Evolutionary conservation across 179 eudicot genomes (phyloP).

Genomic region (Drosera spatulata): DNA sequence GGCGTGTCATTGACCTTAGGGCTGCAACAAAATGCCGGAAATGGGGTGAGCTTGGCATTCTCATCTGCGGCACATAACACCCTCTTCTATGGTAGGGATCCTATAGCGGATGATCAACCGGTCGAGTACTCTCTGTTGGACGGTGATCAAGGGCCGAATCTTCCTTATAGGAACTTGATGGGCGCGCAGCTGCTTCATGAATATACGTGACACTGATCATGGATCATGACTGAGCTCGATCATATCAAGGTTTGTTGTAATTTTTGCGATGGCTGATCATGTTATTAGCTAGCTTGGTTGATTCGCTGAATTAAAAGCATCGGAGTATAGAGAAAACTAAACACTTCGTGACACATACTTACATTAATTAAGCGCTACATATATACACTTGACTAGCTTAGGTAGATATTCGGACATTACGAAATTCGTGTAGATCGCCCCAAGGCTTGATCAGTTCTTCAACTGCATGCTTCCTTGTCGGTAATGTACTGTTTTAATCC

Average conservation of each 20-base stretch:
- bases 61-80: slow-evolving; percentile 31
- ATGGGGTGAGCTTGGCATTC: slow-evolving; percentile 50
- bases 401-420: neutral
- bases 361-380: neutral
- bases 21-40: slow-evolving; percentile 67
- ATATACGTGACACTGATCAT: slow-evolving; percentile 33
- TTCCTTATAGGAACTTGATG: slow-evolving; percentile 86
- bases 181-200: slow-evolving; percentile 90
- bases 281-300: neutral
- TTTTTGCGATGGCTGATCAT: neutral
- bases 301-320: neutral
- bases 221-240: neutral
- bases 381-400: neutral
- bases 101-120: slow-evolving; percentile 55
- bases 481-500: too few relatives aligned
- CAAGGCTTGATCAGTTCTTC: neutral
- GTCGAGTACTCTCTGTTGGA: slow-evolving; percentile 61
- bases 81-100: slow-evolving; percentile 55
- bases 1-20: slow-evolving; percentile 83
- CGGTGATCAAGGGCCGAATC: slow-evolving; percentile 34
- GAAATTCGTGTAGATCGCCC: neutral
- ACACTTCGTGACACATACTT: neutral
- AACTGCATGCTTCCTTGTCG: neutral
- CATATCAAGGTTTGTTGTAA: neutral
- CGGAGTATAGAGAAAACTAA: neutral